Evolutionary conservation across 2,329 filamentous ascomycete species (phyloP).

Genomic region (Alternaria sp.): DNA sequence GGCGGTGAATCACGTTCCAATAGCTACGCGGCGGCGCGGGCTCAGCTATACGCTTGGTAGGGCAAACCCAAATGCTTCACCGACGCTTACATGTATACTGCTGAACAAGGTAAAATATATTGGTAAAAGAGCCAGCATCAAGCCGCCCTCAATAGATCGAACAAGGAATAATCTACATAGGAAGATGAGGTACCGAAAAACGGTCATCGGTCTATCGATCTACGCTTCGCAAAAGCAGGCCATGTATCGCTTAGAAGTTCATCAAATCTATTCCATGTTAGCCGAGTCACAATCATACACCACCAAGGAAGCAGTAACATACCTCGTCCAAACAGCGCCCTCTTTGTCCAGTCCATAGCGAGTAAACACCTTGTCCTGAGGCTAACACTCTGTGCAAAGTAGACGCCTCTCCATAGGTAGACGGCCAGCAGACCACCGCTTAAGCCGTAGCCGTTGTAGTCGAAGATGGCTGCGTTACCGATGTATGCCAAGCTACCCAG

Average conservation of each 20-base stretch:
- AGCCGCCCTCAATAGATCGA: neutral
- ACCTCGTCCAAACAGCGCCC: conserved; percentile 95
- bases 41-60: neutral
- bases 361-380: conserved; percentile 85
- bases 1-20: neutral
- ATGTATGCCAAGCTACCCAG: conserved; percentile 92
- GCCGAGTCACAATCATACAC: neutral
- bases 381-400: conserved; percentile 97
- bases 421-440: conserved; percentile 89
- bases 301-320: conserved; percentile 47
- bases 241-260: conserved; percentile 23
- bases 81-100: neutral
- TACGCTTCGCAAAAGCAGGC: neutral
- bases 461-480: conserved; percentile 95
- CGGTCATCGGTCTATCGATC: neutral
- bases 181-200: neutral
- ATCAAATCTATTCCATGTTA: conserved; percentile 24
- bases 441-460: conserved; percentile 79
- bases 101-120: neutral
- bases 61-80: too few relatives aligned
- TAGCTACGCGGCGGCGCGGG: neutral
- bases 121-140: neutral
- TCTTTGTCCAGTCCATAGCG: conserved; percentile 99
- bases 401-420: conserved; percentile 94
- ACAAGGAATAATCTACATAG: neutral